Percentiles rank a stretch among this genome's conserved stretches.
Evolutionary conservation across 129 eudicot species (phyloP).

Genomic region (Flaveria brownii): DNA sequence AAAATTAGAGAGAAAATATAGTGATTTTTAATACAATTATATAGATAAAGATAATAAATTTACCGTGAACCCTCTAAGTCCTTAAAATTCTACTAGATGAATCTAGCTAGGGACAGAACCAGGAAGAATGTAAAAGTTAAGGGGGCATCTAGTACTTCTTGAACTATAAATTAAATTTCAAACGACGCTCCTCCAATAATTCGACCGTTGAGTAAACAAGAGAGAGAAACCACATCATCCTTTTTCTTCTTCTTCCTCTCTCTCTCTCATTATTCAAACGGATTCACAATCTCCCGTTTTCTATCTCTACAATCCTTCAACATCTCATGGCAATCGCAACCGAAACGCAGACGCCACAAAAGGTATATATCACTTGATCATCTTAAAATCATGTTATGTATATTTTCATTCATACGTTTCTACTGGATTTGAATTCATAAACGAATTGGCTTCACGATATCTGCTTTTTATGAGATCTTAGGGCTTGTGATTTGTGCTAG

Average conservation of each 20-base stretch:
- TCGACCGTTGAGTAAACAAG: constrained; percentile 28
- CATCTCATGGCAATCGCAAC: constrained; percentile 52
- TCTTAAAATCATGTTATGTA: background rate
- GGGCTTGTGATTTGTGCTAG: background rate
- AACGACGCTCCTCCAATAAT: constrained; percentile 24
- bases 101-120: background rate
- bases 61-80: no score
- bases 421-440: background rate
- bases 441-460: background rate
- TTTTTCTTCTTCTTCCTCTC: background rate
- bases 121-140: background rate
- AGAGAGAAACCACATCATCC: constrained; percentile 11
- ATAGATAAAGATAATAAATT: no score
- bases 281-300: constrained; percentile 9
- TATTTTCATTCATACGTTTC: no score
- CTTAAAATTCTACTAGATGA: no score
- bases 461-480: constrained; percentile 1
- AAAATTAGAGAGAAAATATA: no score
- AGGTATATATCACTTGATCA: constrained; percentile 27
- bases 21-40: no score
- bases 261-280: constrained; percentile 30
- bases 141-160: background rate
- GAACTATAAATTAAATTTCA: background rate
- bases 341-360: constrained; percentile 45
- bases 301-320: constrained; percentile 23